Evolutionary conservation across 73 alveolate genomes (phyloP).

Genomic region (Tetrahymena borealis): DNA sequence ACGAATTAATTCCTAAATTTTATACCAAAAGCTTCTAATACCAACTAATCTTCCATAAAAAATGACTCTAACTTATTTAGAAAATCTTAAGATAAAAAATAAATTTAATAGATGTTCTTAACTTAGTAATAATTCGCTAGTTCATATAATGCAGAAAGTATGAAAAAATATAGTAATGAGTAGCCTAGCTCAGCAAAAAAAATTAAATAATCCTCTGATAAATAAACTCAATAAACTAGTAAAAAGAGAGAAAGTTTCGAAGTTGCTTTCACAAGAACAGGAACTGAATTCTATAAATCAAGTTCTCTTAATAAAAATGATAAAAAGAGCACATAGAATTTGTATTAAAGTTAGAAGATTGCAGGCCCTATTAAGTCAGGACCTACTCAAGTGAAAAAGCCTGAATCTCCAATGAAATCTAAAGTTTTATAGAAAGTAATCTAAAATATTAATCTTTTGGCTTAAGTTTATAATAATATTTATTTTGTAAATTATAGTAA

Average conservation of each 20-base stretch:
- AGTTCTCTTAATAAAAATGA: not conserved
- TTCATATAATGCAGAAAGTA: not conserved
- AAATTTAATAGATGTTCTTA: too few species aligned
- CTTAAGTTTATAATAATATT: not conserved
- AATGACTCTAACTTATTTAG: not conserved
- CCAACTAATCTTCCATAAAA: not conserved
- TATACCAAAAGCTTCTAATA: not conserved
- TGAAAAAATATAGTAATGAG: not conserved
- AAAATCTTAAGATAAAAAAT: not conserved
- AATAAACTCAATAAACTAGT: not conserved
- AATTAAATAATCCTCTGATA: not conserved
- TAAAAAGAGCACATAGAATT: not conserved
- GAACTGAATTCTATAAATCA: not conserved
- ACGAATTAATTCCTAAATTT: not conserved
- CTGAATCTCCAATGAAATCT: not conserved
- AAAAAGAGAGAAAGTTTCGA: not conserved
- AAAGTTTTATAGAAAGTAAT: not conserved
- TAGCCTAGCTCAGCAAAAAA: not conserved
- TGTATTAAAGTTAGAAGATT: not conserved
- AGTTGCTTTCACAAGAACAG: not conserved
- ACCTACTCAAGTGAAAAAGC: not conserved
- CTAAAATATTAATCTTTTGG: not conserved
- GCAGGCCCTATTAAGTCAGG: not conserved
- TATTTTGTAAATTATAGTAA: not conserved
- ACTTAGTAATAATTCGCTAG: not conserved